These are phyloP conservation scores for Cucurbita maxima DNA, from an alignment of 306 rosid genomes.

Conservation along the genomic window DNA sequence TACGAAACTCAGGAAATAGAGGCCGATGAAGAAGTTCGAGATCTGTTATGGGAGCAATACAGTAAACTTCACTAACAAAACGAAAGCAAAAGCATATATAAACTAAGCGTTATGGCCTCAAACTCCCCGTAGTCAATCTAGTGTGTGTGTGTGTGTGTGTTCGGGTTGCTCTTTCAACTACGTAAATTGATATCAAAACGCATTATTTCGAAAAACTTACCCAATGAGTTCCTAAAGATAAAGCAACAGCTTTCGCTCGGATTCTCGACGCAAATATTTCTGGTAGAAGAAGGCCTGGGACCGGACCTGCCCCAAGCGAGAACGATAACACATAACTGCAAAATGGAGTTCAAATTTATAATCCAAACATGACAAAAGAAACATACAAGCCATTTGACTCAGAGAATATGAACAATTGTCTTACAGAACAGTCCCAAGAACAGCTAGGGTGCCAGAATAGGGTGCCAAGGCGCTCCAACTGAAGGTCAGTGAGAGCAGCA, in stretches of 20 bases:
- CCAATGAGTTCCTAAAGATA: conserved; percentile 95
- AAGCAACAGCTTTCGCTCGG: conserved; percentile 90
- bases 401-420: background rate
- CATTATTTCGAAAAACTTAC: conserved; percentile 27
- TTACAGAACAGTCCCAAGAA: conserved; percentile 89
- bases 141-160: background rate
- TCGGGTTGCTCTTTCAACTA: background rate
- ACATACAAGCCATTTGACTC: background rate
- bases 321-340: conserved; percentile 84
- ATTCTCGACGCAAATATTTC: conserved; percentile 95
- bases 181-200: background rate
- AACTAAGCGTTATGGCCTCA: background rate
- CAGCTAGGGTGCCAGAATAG: conserved; percentile 71
- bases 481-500: conserved; percentile 73
- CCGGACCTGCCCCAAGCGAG: conserved; percentile 99
- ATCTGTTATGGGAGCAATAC: conserved; percentile 33
- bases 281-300: conserved; percentile 94
- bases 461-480: conserved; percentile 76
- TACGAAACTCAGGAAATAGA: conserved; percentile 88
- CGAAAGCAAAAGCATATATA: background rate
- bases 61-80: conserved; percentile 1
- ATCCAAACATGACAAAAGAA: background rate
- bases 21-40: conserved; percentile 80
- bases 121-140: background rate
- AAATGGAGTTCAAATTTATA: conserved; percentile 9